Evolutionary conservation across 1,139 yeast species (phyloP).

Genomic region (Yamadazyma spencermartinsiae): DNA sequence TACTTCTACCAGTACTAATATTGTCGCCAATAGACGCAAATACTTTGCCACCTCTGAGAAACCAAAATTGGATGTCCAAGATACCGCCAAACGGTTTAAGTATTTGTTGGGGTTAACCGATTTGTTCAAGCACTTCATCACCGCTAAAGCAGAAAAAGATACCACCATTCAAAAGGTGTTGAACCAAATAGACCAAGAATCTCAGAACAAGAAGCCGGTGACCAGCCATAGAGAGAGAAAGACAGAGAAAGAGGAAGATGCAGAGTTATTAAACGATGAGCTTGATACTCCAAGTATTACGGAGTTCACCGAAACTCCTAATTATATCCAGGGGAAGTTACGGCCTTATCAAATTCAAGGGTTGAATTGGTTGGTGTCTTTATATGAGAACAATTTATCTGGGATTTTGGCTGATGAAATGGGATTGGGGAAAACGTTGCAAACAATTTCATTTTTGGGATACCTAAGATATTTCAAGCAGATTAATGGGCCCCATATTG

Average conservation of each 20-base stretch:
- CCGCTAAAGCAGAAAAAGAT: constrained; percentile 64
- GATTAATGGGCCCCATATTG: constrained; percentile 70
- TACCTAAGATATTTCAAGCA: constrained; percentile 61
- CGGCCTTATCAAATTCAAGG: constrained; percentile 93
- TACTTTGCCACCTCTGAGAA: constrained; percentile 54
- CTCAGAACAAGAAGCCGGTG: constrained; percentile 3
- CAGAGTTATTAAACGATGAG: constrained; percentile 60
- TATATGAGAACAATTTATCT: constrained; percentile 79
- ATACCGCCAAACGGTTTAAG: constrained; percentile 62
- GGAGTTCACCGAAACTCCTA: constrained; percentile 67
- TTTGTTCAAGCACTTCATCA: constrained; percentile 67
- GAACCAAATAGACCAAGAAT: constrained; percentile 33
- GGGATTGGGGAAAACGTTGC: constrained; percentile 97
- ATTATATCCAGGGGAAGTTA: constrained; percentile 59
- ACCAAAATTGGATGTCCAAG: constrained; percentile 48
- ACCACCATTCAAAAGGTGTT: constrained; percentile 53
- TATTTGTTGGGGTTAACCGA: constrained; percentile 67
- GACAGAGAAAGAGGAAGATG: constrained; percentile 72
- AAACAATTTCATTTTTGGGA: constrained; percentile 83
- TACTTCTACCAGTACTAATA: constrained; percentile 14
- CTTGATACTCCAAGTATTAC: constrained; percentile 42
- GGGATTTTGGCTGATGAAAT: constrained; percentile 97
- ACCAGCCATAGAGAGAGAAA: constrained; percentile 47
- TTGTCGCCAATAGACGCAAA: constrained; percentile 19
- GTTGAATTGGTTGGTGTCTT: constrained; percentile 83